phyloP scores from a whole-genome alignment of 345 rosid species.

The Citrus sp. region DNA sequence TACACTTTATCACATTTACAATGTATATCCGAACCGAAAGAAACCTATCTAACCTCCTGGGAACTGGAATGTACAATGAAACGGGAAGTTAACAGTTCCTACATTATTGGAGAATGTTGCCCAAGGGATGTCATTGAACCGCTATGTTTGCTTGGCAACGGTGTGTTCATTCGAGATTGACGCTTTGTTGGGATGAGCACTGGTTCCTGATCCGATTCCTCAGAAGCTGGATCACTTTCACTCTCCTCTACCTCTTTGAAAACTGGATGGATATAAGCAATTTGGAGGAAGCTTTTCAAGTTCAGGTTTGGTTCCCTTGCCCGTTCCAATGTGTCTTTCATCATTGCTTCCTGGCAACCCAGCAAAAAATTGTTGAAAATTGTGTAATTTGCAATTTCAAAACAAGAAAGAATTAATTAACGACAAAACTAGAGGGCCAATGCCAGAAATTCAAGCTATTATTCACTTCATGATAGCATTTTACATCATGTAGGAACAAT shows the following conservation, averaged over 20 bases:
- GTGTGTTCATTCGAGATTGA: slow-evolving; percentile 39
- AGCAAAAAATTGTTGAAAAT: background rate
- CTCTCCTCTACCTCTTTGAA: slow-evolving; percentile 54
- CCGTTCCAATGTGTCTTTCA: slow-evolving; percentile 85
- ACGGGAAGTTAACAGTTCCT: background rate
- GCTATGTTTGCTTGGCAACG: slow-evolving; percentile 39
- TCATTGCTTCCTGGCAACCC: slow-evolving; percentile 71
- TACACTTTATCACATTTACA: slow-evolving; percentile 17
- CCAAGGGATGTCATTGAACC: slow-evolving; percentile 28
- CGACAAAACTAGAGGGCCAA: background rate
- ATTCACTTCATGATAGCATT: background rate
- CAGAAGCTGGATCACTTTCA: slow-evolving; percentile 29
- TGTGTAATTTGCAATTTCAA: background rate
- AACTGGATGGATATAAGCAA: slow-evolving; percentile 70
- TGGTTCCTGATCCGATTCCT: slow-evolving; percentile 42
- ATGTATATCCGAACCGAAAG: background rate
- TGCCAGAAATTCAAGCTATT: background rate
- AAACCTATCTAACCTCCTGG: background rate
- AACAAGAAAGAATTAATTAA: background rate
- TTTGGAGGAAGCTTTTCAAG: slow-evolving; percentile 68
- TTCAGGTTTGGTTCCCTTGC: slow-evolving; percentile 75
- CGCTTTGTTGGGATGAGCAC: slow-evolving; percentile 68
- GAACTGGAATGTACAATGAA: background rate
- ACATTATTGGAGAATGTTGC: slow-evolving; percentile 1
- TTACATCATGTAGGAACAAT: background rate